phyloP scores from a whole-genome alignment of 2,329 filamentous ascomycete genomes.

The Phialophora chinensis region DNA sequence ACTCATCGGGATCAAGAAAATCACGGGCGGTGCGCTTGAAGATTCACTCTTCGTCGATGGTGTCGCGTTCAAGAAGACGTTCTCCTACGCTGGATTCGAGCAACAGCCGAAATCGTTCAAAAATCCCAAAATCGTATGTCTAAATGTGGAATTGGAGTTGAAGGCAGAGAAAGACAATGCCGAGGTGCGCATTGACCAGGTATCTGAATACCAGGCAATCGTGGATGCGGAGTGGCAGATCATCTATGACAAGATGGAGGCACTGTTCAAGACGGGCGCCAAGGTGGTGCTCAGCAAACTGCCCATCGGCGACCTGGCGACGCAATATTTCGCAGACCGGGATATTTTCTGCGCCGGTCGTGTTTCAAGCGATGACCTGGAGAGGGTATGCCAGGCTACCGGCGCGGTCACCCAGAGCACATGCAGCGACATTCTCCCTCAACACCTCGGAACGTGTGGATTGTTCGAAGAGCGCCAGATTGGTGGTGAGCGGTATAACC shows the following conservation, averaged over 20 bases:
- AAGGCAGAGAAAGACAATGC: slow-evolving; percentile 99
- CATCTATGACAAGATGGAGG: slow-evolving; percentile 99
- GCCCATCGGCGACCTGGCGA: slow-evolving; percentile 95
- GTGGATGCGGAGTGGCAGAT: slow-evolving; percentile 99
- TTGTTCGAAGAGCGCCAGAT: slow-evolving; percentile 95
- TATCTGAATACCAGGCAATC: slow-evolving; percentile 98
- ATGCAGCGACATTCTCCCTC: slow-evolving; percentile 88
- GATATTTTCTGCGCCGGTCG: slow-evolving; percentile 98
- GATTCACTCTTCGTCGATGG: slow-evolving; percentile 97
- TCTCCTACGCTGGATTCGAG: slow-evolving; percentile 98
- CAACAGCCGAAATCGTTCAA: slow-evolving; percentile 96
- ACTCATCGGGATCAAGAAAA: slow-evolving; percentile 97
- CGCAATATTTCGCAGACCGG: slow-evolving; percentile 92
- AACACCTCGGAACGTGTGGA: slow-evolving; percentile 90
- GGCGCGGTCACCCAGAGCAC: slow-evolving; percentile 93
- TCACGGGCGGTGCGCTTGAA: slow-evolving; percentile 92
- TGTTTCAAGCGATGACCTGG: slow-evolving; percentile 88
- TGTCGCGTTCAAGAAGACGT: slow-evolving; percentile 99
- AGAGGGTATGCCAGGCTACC: slow-evolving; percentile 93
- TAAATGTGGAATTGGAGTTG: slow-evolving; percentile 97
- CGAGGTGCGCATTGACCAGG: slow-evolving; percentile 96
- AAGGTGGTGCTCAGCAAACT: slow-evolving; percentile 98
- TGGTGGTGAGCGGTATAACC: slow-evolving; percentile 95
- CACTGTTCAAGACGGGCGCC: slow-evolving; percentile 88
- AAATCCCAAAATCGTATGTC: slow-evolving; percentile 93